A percentile compares a stretch with the other conserved stretches of the same genome.
Evolutionary conservation across 2,329 filamentous ascomycete genomes (phyloP).

Genomic region (Alternaria burnsii): DNA sequence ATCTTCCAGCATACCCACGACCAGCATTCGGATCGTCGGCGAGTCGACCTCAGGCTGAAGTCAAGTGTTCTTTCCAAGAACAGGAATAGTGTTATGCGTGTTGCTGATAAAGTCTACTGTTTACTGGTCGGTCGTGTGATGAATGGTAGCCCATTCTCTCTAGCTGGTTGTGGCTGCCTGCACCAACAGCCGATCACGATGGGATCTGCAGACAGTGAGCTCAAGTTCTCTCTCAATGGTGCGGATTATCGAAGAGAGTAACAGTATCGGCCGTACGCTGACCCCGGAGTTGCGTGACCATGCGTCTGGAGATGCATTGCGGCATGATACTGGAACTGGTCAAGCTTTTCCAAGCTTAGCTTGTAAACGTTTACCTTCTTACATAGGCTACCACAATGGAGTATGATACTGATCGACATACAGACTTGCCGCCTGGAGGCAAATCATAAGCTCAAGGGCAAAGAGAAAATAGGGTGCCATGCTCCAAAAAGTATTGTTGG

Average conservation of each 20-base stretch:
- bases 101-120: background rate
- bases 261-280: background rate
- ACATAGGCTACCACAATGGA: background rate
- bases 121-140: background rate
- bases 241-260: background rate
- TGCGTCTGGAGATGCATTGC: background rate
- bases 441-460: too few relatives aligned
- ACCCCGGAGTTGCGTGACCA: background rate
- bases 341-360: slow-evolving; percentile 1
- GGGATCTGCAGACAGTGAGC: background rate
- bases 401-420: background rate
- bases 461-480: background rate
- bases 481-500: background rate
- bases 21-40: background rate
- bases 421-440: background rate
- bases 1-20: background rate
- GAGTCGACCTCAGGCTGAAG: background rate
- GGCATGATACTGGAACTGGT: background rate
- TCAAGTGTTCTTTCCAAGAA: background rate
- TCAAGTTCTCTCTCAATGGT: background rate
- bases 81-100: background rate
- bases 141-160: background rate
- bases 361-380: background rate
- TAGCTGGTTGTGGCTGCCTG: background rate
- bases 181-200: background rate